Base-by-base conservation (phyloP, 805 yeast species). In the Teunomyces pallodes region DNA sequence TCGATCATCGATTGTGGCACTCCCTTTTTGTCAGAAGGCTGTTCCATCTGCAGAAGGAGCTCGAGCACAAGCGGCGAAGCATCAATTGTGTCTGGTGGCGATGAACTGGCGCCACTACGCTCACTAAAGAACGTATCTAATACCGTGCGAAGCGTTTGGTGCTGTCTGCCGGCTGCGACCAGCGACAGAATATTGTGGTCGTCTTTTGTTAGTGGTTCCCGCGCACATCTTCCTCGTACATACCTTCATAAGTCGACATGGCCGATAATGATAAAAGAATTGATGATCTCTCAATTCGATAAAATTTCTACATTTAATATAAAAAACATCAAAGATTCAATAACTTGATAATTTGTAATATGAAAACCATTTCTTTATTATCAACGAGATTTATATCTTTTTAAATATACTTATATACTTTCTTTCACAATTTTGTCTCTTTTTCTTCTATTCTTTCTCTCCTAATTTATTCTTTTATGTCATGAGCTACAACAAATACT, bases 1-100 rank as follows among this genome's bases (percentile, higher is more conserved):
- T 90, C 97, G 5, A 92, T 67, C 57, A 81, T 89, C 38, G 76
- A 77, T 52, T 86, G 87, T 9, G 82, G 70, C 4, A 89, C 87
- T 0, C 94, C 92, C 46, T 66, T 66, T 17, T 48, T 14, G 27
- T 41, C 41, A 13, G 50, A 13, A 6, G 53, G 52, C 1, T 60
- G 50, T 8, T 32, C 45, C 36, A 42, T 24, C 28, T 20, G 29
- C 17, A 31, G 9, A 13, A 70, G 50, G 17, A 69, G 59, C 39
- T 62, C 61, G 9, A 57, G 49, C 1, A 70, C 70, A 36, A 68
- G 46, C 32, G 51, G 54, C 1, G 69, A 61, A 9, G 68, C 70
- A 30, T 20, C 24, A 20, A 20, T 5, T 20, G 24, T 20, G 6
- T 20, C 24, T 64, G 70, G 35, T 66, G 70, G 14, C 62, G 50